These are phyloP conservation scores for Aspergillus neoniger DNA, from an alignment of 2,329 filamentous ascomycete species.

Conservation along the genomic window DNA sequence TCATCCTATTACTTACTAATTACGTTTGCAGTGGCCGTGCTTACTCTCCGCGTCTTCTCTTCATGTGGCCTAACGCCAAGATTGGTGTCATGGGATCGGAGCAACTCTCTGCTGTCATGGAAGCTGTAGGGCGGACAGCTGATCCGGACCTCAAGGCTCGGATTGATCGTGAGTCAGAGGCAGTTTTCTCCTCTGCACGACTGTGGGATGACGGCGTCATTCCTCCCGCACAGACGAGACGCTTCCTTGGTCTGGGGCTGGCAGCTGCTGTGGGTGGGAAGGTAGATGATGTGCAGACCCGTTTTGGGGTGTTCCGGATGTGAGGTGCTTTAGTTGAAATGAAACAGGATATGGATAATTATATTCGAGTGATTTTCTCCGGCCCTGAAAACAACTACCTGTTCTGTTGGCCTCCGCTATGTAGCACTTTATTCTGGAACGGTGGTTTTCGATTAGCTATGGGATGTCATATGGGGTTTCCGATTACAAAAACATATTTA, in stretches of 20 bases:
- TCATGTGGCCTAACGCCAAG: slow-evolving; percentile 97
- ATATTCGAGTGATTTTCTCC: not conserved
- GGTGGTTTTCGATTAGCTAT: no score
- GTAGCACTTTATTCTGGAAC: no score
- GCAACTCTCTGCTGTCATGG: slow-evolving; percentile 91
- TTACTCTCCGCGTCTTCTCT: slow-evolving; percentile 86
- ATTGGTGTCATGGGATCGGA: slow-evolving; percentile 96
- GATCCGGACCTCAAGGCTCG: slow-evolving; percentile 79
- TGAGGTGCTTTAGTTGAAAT: slow-evolving; percentile 41
- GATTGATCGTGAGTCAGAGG: slow-evolving; percentile 89
- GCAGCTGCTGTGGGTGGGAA: slow-evolving; percentile 70
- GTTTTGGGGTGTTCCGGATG: slow-evolving; percentile 83
- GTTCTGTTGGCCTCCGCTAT: no score
- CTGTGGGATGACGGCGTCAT: slow-evolving; percentile 91
- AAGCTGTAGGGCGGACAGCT: slow-evolving; percentile 80
- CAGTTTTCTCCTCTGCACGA: slow-evolving; percentile 81
- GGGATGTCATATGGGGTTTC: no score
- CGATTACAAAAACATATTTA: no score
- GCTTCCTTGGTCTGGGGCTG: slow-evolving; percentile 71
- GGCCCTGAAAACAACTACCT: not conserved
- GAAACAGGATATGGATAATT: no score
- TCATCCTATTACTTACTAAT: not conserved
- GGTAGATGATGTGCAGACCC: slow-evolving; percentile 63
- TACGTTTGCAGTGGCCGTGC: slow-evolving; percentile 67
- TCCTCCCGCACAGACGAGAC: slow-evolving; percentile 72